A percentile compares a stretch with the other conserved stretches of the same genome.
Conservation (phyloP, 2,329 filamentous ascomycete genomes). For the Cladorrhinum sp. region DNA sequence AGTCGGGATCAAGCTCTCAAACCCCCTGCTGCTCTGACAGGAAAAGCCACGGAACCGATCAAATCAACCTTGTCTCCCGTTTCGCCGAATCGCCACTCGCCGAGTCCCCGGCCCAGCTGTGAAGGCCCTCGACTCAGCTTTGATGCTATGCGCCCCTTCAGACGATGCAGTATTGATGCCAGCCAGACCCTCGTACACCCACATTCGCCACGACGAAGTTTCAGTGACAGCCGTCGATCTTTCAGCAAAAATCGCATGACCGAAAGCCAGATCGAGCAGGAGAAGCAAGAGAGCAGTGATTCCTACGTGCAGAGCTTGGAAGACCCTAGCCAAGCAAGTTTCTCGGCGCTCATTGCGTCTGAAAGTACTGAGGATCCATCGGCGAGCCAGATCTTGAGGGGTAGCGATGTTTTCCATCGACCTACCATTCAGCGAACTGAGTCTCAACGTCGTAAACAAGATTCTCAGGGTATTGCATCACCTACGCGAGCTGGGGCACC, state of each 20-base stretch:
- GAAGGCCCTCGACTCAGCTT: conserved; percentile 54
- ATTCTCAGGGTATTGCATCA: background rate
- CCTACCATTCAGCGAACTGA: conserved; percentile 62
- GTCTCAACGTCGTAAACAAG: conserved; percentile 33
- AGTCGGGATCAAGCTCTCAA: conserved; percentile 10
- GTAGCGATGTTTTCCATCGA: conserved; percentile 83
- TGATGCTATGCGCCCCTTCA: conserved; percentile 48
- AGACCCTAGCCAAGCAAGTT: conserved; percentile 56
- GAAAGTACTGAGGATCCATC: conserved; percentile 73
- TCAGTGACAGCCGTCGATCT: conserved; percentile 56
- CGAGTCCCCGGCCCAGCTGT: conserved; percentile 54
- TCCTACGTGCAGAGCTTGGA: conserved; percentile 74
- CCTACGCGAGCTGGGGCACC: conserved; percentile 10
- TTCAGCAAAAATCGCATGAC: conserved; percentile 46
- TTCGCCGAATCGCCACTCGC: conserved; percentile 41
- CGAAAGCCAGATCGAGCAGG: conserved; percentile 45
- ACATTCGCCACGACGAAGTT: conserved; percentile 54
- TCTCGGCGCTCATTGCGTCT: conserved; percentile 67
- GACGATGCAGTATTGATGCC: conserved; percentile 52
- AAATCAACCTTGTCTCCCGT: conserved; percentile 58
- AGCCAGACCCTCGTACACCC: conserved; percentile 37
- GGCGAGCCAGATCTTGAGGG: conserved; percentile 83
- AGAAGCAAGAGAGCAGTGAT: conserved; percentile 63
- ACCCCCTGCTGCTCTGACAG: conserved; percentile 29
- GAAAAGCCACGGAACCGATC: conserved; percentile 53